Evolutionary conservation across 805 yeast species (phyloP), one percentile per base, ranked within the genome.

Genomic region (Zygoascus tannicola): DNA sequence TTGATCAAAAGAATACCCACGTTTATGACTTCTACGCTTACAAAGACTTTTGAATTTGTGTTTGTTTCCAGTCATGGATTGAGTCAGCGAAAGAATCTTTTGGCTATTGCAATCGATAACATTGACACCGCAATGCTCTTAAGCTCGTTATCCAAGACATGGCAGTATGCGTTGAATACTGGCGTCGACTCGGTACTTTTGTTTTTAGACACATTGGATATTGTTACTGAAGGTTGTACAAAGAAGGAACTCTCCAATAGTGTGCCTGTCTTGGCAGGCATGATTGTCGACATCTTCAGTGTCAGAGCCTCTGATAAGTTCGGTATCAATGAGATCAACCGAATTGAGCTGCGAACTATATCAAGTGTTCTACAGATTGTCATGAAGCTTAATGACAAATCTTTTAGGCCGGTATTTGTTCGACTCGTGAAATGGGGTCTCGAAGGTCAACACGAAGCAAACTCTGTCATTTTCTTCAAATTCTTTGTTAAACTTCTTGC

Each of bases 361-460:
- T 68, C 74, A 32, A 76, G 87, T 58, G 88, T 84, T 18, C 76
- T 90, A 51, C 69, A 69, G 20, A 80, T 78, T 53, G 94, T 90
- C 16, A 73, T 92, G 80, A 88, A 90, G 64, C 74, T 92, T 65
- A 92, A 92, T 60, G 98, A 92, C 61, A 86, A 85, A 66, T 76
- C 80, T 19, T 92, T 92, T 73, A 77, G 97, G 58, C 98, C 98
- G 16, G 68, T 85, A 58, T 92, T 92, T 65, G 90, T 88, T 4
- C 70, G 80, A 21, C 69, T 86, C 54, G 87, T 83, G 10, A 77
- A 87, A 60, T 92, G 98, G 98, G 94, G 96, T 2, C 75, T 85
- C 54, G 94, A 87, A 46, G 94, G 81, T 61, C 87, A 83, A 35
- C 74, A 75, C 10, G 65, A 59, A 3, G 78, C 75, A 56, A 73